phyloP scores from a whole-genome alignment of 805 yeast species.

The Candida boleticola region DNA sequence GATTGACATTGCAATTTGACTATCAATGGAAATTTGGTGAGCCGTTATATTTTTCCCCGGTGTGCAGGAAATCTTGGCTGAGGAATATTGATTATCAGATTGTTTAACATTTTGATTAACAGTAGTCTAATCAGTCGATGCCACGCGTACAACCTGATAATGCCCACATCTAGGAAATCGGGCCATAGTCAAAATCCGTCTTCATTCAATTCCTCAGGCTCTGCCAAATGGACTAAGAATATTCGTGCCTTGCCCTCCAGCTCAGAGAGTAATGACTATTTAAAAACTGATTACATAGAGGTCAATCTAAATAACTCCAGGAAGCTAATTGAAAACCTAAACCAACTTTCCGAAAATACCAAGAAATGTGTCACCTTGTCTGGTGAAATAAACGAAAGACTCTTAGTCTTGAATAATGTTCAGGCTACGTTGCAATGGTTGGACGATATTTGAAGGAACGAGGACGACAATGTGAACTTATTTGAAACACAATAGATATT shows the following conservation, averaged over 20 bases:
- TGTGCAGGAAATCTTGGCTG: no score
- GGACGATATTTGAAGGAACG: conserved; percentile 2
- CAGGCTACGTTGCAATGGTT: conserved; percentile 25
- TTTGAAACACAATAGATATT: no score
- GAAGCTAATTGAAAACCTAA: conserved; percentile 24
- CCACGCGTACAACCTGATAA: no score
- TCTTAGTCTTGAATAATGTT: conserved; percentile 17
- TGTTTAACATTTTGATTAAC: no score
- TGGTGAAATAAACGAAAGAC: conserved; percentile 14
- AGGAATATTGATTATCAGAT: no score
- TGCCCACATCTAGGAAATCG: background rate
- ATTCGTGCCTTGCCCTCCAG: conserved; percentile 34
- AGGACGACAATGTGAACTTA: no score
- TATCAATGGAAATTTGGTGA: background rate
- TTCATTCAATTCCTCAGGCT: background rate
- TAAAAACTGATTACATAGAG: conserved; percentile 36
- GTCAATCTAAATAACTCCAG: conserved; percentile 37
- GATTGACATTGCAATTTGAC: background rate
- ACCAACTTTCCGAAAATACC: conserved; percentile 10
- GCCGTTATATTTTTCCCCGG: no score
- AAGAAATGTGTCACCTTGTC: conserved; percentile 7
- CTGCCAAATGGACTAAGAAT: conserved; percentile 22
- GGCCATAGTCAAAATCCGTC: background rate
- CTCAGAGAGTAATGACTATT: conserved; percentile 28
- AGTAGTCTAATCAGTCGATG: no score